Evolutionary conservation across 768 basidiomycete genomes (phyloP), one percentile per base, ranked within the genome.

Genomic region (Mycena crocata): DNA sequence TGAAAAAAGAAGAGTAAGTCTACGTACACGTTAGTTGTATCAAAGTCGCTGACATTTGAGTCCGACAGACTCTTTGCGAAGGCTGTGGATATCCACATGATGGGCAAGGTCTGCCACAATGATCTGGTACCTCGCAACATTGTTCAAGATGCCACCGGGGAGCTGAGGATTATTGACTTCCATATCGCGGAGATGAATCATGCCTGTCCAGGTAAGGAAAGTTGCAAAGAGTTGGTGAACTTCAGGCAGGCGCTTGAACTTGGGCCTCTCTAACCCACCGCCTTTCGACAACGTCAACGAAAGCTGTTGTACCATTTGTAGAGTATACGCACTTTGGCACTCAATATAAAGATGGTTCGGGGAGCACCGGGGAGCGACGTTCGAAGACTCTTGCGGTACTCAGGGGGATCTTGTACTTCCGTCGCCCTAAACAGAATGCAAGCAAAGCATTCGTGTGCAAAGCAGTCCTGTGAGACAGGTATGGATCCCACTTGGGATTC

Each of bases 151-250:
- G 21, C 45, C 17, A 49, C 30, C 15, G 59, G 64, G 17, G 46
- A 69, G 1, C 35, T 62, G 9, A 46, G 14, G 26, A 69, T 69
- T 60, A 62, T 69, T 14, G 68, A 69, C 54, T 69, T 69, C 30
- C 58, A 64, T 24, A 9, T 62, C 17, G 63, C 68, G 32, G 10
- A 52, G 12, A 35, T 54, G 34, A 17, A 26, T 6, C 64, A 69
- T 51, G n/a, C 44, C 23, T 69, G 68, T 37, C 24, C 32, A 31
- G 68, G 68, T 24, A 44, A n/a, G n/a, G n/a, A n/a, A n/a, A n/a
- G 35, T 14, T 69, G 68, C 55, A n/a, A 42, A 17, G 68, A 69
- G 23, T 26, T 69, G 10, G 2, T 37, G 42, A 7, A 34, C 14
- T 66, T 69, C 15, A 49, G 31, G 0, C 9, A 34, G 0, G 39